Base-by-base conservation (phyloP, 2,329 filamentous ascomycete species). In the Pseudopithomyces chartarum region DNA sequence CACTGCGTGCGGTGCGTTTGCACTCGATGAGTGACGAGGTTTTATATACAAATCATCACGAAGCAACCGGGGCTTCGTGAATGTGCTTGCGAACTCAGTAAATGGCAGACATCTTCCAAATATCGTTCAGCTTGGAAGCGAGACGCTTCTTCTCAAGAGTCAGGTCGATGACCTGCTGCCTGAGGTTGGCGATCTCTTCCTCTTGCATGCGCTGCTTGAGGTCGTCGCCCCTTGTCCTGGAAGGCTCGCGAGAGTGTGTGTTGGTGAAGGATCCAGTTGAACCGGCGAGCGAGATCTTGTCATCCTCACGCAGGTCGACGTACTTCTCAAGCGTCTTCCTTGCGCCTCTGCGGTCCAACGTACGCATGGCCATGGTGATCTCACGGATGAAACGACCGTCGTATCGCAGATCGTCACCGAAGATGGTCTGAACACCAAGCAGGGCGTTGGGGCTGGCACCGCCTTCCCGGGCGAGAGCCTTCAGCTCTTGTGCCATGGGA, bases 381-480 rank as follows among this genome's bases (percentile, higher is more conserved):
- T 70, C 67, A 15, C 59, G 49, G 17, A 68, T 63, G 55, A 70
- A 70, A n/a, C 67, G 64, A 57, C 64, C 51, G 32, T 70, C 63
- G 40, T 59, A 48, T 47, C 67, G 63, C n/a, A 70, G 59, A 20
- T 70, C 67, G 33, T 68, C 66, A 42, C 67, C 67, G 47, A 70
- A 70, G 7, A 70, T 60, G 38, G 52, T 63, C 40, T 59, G 57
- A n/a, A 67, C 52, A 29, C 57, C 52, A 26, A 67, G 60, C 6
- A 65, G 52, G 32, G 59, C 56, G 50, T 62, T 59, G 19, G 61
- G 61, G 50, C 55, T 53, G 11, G 54, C 34, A 26, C 62, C 55
- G 53, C 63, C 59, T 44, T 64, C 56, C 6, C 60, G 59, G 6
- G 67, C 67, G 23, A 64, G 55, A 15, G 61, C 48, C 57, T 67